Evolutionary conservation across 2,329 filamentous ascomycete species (phyloP), one percentile per base, ranked within the genome.

Genomic region (Verticillium zaregamsianum): DNA sequence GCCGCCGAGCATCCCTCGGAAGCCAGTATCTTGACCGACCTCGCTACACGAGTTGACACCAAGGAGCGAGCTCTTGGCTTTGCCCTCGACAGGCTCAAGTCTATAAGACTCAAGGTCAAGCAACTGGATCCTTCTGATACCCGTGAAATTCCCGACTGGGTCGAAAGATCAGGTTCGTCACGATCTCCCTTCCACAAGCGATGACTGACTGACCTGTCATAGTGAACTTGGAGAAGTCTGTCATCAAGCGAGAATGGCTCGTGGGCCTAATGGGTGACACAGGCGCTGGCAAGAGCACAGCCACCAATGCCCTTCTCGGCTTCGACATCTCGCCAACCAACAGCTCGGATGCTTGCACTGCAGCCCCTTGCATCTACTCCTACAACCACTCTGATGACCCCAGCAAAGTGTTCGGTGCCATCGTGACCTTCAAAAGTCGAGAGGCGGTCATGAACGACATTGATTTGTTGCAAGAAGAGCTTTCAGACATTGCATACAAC

Each of bases 341-440:
- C 31, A 61, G 66, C 6, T 56, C 25, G 2, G 67, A 66, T 2
- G 67, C 67, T 0, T 68, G 66, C 40, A 68, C 67, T 0, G 66
- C 67, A 0, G 59, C 67, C 0, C 60, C 66, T 3, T 67, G 63
- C n/a, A 61, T 67, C 5, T 68, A 63, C 32, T 28, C 31, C 0
- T 64, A 61, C 35, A 63, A 62, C 12, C 3, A n/a, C 1, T 55
- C 56, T 5, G 5, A 12, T 3, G 31, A 57, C 2, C 33, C 39
- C 12, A 28, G 31, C 3, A 57, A 57, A 14, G 32, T 7, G 1
- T 65, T 61, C 3, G 8, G 4, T 1, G 66, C 63, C 1, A 52
- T 20, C 2, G 37, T 67, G 14, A 45, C 55, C 3, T 66, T 66
- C 58, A 68, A 68, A 57, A 59, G 49, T 5, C 52, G 14, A 15